Conservation (phyloP, 805 yeast species). For the Suhomyces faveliae region DNA sequence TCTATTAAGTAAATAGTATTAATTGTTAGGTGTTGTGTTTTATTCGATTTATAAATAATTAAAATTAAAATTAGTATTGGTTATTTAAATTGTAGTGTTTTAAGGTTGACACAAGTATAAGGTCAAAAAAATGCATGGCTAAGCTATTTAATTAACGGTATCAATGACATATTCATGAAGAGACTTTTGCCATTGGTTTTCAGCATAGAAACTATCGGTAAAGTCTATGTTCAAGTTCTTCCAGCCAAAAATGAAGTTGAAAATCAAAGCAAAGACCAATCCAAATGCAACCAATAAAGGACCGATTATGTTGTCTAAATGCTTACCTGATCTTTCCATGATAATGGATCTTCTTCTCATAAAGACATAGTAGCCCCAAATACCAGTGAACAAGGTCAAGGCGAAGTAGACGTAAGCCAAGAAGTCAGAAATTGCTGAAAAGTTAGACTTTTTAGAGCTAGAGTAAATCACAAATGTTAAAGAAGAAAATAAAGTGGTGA, state of each 20-base stretch:
- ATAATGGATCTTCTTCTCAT: conserved; percentile 69
- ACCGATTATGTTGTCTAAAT: conserved; percentile 86
- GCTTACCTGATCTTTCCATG: conserved; percentile 78
- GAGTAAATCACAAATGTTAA: conserved; percentile 82
- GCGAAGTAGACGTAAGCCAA: conserved; percentile 80
- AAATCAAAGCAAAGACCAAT: conserved; percentile 58
- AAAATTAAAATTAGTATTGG: not conserved
- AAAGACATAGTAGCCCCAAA: conserved; percentile 87
- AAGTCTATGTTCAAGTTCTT: conserved; percentile 25
- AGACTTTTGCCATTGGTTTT: conserved; percentile 32
- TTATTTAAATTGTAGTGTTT: not conserved
- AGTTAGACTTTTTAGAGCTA: conserved; percentile 66
- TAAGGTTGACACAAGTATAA: not conserved
- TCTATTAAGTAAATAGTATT: too few relatives aligned
- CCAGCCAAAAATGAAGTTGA: conserved; percentile 72
- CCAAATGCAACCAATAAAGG: conserved; percentile 78
- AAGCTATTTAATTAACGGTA: conserved; percentile 14
- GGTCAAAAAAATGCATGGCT: not conserved
- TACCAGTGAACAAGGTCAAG: conserved; percentile 76
- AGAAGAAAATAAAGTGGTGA: conserved; percentile 78
- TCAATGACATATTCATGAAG: conserved; percentile 36
- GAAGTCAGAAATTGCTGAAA: conserved; percentile 58
- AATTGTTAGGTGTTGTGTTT: too few relatives aligned
- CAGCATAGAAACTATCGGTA: conserved; percentile 27
- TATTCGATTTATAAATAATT: not conserved